phyloP scores from a whole-genome alignment of 2,329 filamentous ascomycete genomes.

The Periconia sp. region DNA sequence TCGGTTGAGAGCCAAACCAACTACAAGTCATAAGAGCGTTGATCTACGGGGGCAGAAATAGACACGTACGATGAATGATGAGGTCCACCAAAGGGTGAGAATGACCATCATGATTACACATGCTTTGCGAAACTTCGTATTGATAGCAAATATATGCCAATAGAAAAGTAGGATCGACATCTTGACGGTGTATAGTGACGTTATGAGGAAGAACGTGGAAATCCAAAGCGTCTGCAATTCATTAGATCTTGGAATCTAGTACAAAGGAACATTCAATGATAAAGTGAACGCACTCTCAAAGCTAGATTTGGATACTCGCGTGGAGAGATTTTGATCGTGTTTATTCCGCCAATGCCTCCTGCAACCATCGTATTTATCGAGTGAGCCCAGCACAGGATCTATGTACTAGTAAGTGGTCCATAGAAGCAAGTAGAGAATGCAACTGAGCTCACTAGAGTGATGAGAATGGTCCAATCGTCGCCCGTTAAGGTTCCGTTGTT shows the following conservation, averaged over 20 bases:
- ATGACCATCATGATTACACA: conserved; percentile 11
- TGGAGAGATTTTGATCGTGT: conserved; percentile 14
- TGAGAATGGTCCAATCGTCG: conserved; percentile 17
- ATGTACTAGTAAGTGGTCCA: not conserved
- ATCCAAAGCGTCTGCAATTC: conserved; percentile 18
- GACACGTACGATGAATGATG: conserved; percentile 15
- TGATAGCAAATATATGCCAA: conserved; percentile 18
- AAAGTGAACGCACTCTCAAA: conserved; percentile 9
- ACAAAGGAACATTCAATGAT: not conserved
- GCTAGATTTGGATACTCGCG: conserved; percentile 17
- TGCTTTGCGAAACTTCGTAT: conserved; percentile 8
- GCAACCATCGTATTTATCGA: conserved; percentile 20
- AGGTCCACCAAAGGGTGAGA: conserved; percentile 17
- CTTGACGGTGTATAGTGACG: conserved; percentile 19
- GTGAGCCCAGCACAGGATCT: conserved; percentile 21
- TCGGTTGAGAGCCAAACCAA: conserved; percentile 12
- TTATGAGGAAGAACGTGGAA: conserved; percentile 17
- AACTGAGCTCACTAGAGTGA: conserved; percentile 13
- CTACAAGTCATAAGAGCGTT: not conserved
- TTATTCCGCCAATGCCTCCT: conserved; percentile 16
- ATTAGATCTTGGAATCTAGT: not conserved
- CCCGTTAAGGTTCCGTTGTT: not conserved
- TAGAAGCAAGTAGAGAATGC: not conserved
- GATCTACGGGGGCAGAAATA: not conserved
- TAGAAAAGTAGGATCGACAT: conserved; percentile 23